Percentiles rank a stretch among this genome's conserved stretches.
Evolutionary conservation across 2,329 filamentous ascomycete species (phyloP).

Genomic region (Lomentospora prolificans): DNA sequence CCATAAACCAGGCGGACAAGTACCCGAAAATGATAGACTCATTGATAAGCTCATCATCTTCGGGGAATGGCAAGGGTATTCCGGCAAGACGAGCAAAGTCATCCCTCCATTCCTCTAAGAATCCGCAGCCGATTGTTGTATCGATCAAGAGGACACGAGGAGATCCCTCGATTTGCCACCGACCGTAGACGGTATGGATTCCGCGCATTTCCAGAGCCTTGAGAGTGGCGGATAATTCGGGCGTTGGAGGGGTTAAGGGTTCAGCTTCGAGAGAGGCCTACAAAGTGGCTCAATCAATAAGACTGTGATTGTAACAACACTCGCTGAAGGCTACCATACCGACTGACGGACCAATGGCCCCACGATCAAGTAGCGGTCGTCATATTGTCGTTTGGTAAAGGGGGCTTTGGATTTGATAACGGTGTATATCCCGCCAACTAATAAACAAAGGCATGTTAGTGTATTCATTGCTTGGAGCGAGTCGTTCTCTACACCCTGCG

Average conservation of each 20-base stretch:
- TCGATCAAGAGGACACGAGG: slow-evolving; percentile 6
- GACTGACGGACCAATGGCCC: slow-evolving; percentile 4
- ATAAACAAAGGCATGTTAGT: background rate
- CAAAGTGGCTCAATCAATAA: too few relatives aligned
- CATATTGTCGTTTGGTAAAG: background rate
- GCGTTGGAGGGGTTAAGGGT: background rate
- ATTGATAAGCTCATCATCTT: background rate
- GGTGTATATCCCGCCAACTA: slow-evolving; percentile 5
- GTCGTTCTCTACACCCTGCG: too few relatives aligned
- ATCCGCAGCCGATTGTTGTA: background rate
- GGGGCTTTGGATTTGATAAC: slow-evolving; percentile 2
- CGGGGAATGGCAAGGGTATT: background rate
- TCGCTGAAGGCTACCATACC: background rate
- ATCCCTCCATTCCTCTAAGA: slow-evolving; percentile 1
- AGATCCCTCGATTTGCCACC: slow-evolving; percentile 3
- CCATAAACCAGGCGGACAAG: slow-evolving; percentile 3
- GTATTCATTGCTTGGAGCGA: background rate
- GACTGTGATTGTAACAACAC: background rate
- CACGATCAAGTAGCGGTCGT: slow-evolving; percentile 1
- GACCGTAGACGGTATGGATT: slow-evolving; percentile 3
- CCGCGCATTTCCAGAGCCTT: background rate
- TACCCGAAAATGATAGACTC: slow-evolving; percentile 7
- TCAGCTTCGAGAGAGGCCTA: slow-evolving; percentile 4
- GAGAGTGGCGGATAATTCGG: background rate
- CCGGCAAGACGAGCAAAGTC: background rate